phyloP scores from a whole-genome alignment of 176 grass and related monocot species.

The Triticum aestivum region IWGSC_CS_RefSeq_v2.1 NC_057813.1:211436413-211436912 shows the following conservation, averaged over 20 bases:
- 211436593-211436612: neutral
- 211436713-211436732: neutral
- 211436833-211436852: too few species aligned
- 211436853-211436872: too few species aligned
- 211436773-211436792: neutral
- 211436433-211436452: neutral
- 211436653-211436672: neutral
- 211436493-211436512: neutral
- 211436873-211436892: too few species aligned
- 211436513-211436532: neutral
- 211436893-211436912: too few species aligned
- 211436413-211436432: neutral
- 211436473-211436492: constrained; percentile 15
- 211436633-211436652: neutral
- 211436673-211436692: neutral
- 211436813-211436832: too few species aligned
- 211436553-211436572: neutral
- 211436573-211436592: neutral
- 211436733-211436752: neutral
- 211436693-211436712: neutral
- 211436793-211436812: too few species aligned
- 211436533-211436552: neutral
- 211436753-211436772: neutral
- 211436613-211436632: constrained; percentile 3
- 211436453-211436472: constrained; percentile 20